Base-by-base conservation (phyloP, 306 rosid genomes). In the Pyrus communis region DNA sequence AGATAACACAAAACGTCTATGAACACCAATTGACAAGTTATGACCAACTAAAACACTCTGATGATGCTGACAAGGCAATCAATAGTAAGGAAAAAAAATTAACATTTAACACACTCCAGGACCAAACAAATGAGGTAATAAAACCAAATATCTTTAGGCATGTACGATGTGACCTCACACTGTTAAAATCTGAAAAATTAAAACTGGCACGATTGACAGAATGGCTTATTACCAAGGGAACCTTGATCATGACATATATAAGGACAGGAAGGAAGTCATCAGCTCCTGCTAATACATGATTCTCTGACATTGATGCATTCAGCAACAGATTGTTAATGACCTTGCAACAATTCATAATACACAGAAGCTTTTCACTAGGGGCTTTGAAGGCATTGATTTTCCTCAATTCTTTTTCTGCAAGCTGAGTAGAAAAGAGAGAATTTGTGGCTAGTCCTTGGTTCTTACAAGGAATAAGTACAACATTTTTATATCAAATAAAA, bases 251-350 rank as follows among this genome's bases (percentile, higher is more conserved):
- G 55, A 91, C 88, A 75, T 86, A 91, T 74, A 89, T 91, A 74
- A 91, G 93, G 57, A 91, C 89, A 55, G 94, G 92, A 63, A 91
- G 94, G 76, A 91, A 89, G 80, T 84, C 97, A 77, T 91, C 97
- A 21, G 92, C 92, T 31, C 97, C 97, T 21, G 88, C 91, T 19
- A 90, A 87, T 33, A 80, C 88, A 78, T 82, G 91, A 68, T 81
- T 75, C 72, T 86, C 94, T 27, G 92, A 80, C 84, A 86, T 77
- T 31, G 97, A 82, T 66, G 82, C 89, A 82, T 86, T 89, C 45
- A 91, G 86, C 84, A 91, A 76, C 64, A 89, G 74, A 85, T 89
- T 89, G 83, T 87, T 91, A 81, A 91, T 91, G 81, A 91, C 79
- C 83, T 84, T 83, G 73, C 97, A 91, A 67, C 97, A 91, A 70